These are phyloP conservation scores for Entomophthora muscae DNA, from an alignment of 371 early-diverging fungal genomes.

Conservation along the genomic window DNA sequence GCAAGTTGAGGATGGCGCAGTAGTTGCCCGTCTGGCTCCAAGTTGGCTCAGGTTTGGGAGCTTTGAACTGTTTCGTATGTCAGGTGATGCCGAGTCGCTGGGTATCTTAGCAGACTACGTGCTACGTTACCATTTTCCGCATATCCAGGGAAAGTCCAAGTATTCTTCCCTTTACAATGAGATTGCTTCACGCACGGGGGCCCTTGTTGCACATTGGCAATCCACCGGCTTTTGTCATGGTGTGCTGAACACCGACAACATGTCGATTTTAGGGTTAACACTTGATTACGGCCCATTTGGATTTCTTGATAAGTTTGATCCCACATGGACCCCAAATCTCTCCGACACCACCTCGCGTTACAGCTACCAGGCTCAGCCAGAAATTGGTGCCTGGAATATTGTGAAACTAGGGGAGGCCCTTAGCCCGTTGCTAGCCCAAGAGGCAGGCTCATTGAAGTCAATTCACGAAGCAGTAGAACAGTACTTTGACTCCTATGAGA, in stretches of 20 bases:
- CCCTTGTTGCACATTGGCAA: slow-evolving; percentile 75
- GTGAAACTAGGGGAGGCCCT: slow-evolving; percentile 47
- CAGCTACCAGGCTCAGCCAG: slow-evolving; percentile 65
- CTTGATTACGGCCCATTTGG: slow-evolving; percentile 82
- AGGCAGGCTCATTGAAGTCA: slow-evolving; percentile 8
- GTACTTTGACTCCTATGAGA: slow-evolving; percentile 29
- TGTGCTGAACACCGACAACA: slow-evolving; percentile 82
- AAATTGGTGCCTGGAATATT: slow-evolving; percentile 67
- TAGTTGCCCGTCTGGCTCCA: slow-evolving; percentile 61
- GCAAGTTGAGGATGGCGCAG: slow-evolving; percentile 46
- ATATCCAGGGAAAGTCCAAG: slow-evolving; percentile 12
- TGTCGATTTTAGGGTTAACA: slow-evolving; percentile 68
- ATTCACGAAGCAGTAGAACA: slow-evolving; percentile 27
- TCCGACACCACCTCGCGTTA: slow-evolving; percentile 51
- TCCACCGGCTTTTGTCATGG: slow-evolving; percentile 70
- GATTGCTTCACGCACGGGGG: slow-evolving; percentile 49
- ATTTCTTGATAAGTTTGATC: slow-evolving; percentile 70
- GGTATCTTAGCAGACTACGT: slow-evolving; percentile 54
- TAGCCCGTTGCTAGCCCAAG: slow-evolving; percentile 29
- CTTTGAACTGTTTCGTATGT: slow-evolving; percentile 62
- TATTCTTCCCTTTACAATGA: slow-evolving; percentile 29
- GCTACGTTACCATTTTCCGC: slow-evolving; percentile 17
- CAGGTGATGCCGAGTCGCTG: slow-evolving; percentile 35
- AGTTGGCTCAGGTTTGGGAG: slow-evolving; percentile 80
- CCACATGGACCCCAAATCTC: slow-evolving; percentile 53